A percentile compares a stretch with the other conserved stretches of the same genome.
These are phyloP conservation scores for Lichtheimia ornata DNA, from an alignment of 371 early-diverging fungal species.

Conservation along the genomic window DNA sequence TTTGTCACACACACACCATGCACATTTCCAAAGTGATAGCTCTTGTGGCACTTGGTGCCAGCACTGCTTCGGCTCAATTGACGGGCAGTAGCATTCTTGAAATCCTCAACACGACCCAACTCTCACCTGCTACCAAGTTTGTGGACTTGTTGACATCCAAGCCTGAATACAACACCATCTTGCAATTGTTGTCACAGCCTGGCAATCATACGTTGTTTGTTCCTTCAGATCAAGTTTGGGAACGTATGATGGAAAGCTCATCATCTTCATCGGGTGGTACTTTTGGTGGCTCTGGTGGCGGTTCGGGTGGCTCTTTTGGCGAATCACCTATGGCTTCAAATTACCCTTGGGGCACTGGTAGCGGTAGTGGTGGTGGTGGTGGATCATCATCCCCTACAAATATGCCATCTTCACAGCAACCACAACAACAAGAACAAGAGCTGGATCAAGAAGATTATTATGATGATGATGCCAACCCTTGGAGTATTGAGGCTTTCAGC, in stretches of 20 bases:
- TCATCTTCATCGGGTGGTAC: no score
- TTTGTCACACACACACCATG: background rate
- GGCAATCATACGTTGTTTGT: conserved; percentile 37
- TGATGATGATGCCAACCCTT: no score
- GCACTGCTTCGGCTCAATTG: conserved; percentile 14
- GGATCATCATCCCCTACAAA: no score
- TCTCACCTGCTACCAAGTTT: conserved; percentile 34
- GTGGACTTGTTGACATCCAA: conserved; percentile 27
- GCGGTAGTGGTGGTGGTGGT: no score
- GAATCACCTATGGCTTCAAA: no score
- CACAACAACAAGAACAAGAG: background rate
- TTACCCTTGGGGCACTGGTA: no score
- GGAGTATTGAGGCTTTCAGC: no score
- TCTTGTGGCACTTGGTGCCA: conserved; percentile 10
- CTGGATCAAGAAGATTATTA: background rate
- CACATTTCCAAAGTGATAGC: conserved; percentile 3
- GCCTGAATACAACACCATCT: conserved; percentile 24
- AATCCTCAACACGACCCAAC: conserved; percentile 30
- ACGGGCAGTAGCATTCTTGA: conserved; percentile 21
- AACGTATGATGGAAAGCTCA: conserved; percentile 3
- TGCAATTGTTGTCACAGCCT: conserved; percentile 28
- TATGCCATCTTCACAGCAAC: no score
- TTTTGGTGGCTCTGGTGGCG: no score
- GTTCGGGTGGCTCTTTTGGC: no score
- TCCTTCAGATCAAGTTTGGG: conserved; percentile 27